Base-by-base conservation (phyloP, 805 yeast genomes). In the Kregervanrija fluxuum region DNA sequence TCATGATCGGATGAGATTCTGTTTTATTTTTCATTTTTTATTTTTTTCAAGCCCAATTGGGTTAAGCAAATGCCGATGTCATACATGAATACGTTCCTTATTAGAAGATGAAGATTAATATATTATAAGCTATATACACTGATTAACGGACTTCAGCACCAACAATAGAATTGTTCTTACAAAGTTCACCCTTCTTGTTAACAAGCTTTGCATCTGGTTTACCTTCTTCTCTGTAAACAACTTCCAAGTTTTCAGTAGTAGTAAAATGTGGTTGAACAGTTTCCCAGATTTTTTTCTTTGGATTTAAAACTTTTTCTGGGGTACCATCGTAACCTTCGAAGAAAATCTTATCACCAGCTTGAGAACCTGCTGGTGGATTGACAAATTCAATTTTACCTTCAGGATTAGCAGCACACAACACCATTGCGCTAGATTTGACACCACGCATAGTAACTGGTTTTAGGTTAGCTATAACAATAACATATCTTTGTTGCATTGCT, bases 371-470 rank as follows among this genome's bases (percentile, higher is more conserved):
- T 54, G 99, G 99, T 47, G 98, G 98, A 65, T 85, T 83, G 53
- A 91, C 90, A 58, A 93, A 89, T 69, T 93, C 98, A 47, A 93
- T 96, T 41, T 76, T 85, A 43, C 73, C 81, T 30, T 70, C 77
- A 47, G 68, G 68, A 44, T 67, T 56, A 35, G 96, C 88, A 22
- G 89, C 91, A 74, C 99, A 93, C 55, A 93, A 75, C 40, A 93
- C 98, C 99, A 93, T 93, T 42, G 96, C 99, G 42, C 80, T 71
- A 9, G 97, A 89, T 66, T 88, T 88, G 61, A 93, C 80, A 53
- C 99, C 98, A 71, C 99, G 84, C 99, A 93, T 93, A 60, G 82
- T 82, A 36, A 90, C 99, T 14, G 99, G 99, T 72, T 93, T 93
- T 69, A 93, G 78, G 74, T 95, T 95, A 56, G 97, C 96, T 57